Percentiles rank a stretch among this genome's conserved stretches.
Evolutionary conservation across 1,284 basidiomycete genomes (phyloP).

Genomic region (Gomphus bonarii): DNA sequence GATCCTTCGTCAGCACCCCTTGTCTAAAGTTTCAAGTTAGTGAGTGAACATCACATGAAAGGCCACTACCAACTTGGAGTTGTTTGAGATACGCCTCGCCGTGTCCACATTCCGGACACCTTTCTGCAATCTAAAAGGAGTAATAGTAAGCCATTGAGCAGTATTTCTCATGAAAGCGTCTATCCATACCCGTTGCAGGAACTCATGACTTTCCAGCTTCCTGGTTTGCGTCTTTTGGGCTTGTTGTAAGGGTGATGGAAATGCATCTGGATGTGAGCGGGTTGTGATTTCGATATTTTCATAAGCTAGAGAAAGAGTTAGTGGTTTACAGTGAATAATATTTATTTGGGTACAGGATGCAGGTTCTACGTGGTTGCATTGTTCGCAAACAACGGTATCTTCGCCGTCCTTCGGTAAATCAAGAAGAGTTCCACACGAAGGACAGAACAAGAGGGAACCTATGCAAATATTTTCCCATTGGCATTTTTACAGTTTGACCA

Average conservation of each 20-base stretch:
- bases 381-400: constrained; percentile 72
- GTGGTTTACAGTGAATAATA: background rate
- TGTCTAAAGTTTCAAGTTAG: constrained; percentile 39
- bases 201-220: constrained; percentile 63
- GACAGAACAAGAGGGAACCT: constrained; percentile 93
- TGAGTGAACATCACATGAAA: constrained; percentile 3
- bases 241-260: constrained; percentile 82
- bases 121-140: constrained; percentile 68
- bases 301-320: constrained; percentile 54
- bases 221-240: constrained; percentile 90
- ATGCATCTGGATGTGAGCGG: constrained; percentile 85
- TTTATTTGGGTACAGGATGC: constrained; percentile 60
- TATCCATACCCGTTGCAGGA: constrained; percentile 56
- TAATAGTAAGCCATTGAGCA: constrained; percentile 4
- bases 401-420: constrained; percentile 76
- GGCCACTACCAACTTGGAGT: constrained; percentile 44
- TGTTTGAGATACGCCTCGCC: constrained; percentile 71
- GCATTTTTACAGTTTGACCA: background rate
- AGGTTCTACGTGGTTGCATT: constrained; percentile 81
- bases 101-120: constrained; percentile 86
- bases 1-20: constrained; percentile 87
- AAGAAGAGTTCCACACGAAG: constrained; percentile 84
- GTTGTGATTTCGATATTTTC: constrained; percentile 89
- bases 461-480: background rate
- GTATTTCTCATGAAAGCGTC: background rate